Conservation (phyloP, 2,329 filamentous ascomycete genomes). For the Aspergillus cejpii region DNA sequence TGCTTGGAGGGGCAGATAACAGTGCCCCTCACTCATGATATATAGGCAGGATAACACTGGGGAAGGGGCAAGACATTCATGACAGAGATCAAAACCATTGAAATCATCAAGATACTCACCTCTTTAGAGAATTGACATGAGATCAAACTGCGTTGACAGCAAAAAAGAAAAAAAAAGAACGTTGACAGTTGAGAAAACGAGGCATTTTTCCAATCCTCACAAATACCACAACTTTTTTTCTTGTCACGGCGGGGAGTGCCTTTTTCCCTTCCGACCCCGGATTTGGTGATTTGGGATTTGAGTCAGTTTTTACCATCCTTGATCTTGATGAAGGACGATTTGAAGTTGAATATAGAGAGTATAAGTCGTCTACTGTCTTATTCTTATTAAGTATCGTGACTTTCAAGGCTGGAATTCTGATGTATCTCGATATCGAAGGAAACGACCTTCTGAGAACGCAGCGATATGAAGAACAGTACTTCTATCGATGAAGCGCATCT, state of each 20-base stretch:
- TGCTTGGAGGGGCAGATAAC: slow-evolving; percentile 3
- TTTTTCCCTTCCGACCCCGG: slow-evolving; percentile 17
- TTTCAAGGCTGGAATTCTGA: no score
- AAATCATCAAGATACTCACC: slow-evolving; percentile 10
- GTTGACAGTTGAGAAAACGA: slow-evolving; percentile 1
- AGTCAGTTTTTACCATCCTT: no score
- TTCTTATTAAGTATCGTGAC: no score
- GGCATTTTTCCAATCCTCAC: neutral
- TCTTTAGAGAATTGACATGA: slow-evolving; percentile 13
- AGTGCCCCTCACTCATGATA: slow-evolving; percentile 9
- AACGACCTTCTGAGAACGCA: no score
- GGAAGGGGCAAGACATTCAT: neutral
- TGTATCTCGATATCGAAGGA: no score
- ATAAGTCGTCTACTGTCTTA: no score
- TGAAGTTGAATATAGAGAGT: no score
- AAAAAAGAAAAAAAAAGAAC: neutral
- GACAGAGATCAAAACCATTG: neutral
- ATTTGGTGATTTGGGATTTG: slow-evolving; percentile 9
- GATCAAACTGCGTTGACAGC: slow-evolving; percentile 11
- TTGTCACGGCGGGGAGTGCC: slow-evolving; percentile 15
- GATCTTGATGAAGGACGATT: no score
- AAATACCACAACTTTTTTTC: slow-evolving; percentile 5
- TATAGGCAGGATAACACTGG: neutral
- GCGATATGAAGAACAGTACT: no score
- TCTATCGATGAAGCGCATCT: no score